Conservation (phyloP, 768 basidiomycete species). For the Boletus rex-veris region DNA sequence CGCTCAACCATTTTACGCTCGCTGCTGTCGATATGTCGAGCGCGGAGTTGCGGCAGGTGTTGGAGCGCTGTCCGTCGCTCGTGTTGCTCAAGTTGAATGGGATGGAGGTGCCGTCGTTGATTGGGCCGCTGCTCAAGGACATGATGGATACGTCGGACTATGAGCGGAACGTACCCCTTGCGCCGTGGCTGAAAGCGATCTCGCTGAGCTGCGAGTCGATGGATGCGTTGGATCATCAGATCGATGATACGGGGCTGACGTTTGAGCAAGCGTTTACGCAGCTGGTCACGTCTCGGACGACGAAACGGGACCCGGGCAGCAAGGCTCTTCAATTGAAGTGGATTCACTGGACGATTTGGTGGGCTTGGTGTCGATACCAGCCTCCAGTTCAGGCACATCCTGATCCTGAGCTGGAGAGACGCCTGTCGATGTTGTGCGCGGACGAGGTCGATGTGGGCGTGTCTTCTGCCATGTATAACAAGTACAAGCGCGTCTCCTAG, state of each 20-base stretch:
- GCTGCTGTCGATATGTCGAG: slow-evolving; percentile 24
- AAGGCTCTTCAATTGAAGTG: slow-evolving; percentile 28
- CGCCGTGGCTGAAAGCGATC: slow-evolving; percentile 29
- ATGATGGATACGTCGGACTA: slow-evolving; percentile 21
- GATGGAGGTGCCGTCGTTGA: slow-evolving; percentile 18
- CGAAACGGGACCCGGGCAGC: slow-evolving; percentile 19
- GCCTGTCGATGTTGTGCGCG: slow-evolving; percentile 20
- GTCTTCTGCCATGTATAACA: slow-evolving; percentile 29
- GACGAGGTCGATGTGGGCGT: slow-evolving; percentile 30
- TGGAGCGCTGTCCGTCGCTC: slow-evolving; percentile 30
- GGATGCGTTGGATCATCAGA: slow-evolving; percentile 17
- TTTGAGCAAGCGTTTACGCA: slow-evolving; percentile 26
- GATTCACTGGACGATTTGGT: slow-evolving; percentile 34
- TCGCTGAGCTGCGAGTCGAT: slow-evolving; percentile 30
- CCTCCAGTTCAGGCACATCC: slow-evolving; percentile 20
- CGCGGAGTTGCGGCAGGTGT: slow-evolving; percentile 21
- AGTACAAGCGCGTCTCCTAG: slow-evolving; percentile 32
- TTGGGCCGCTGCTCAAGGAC: slow-evolving; percentile 23
- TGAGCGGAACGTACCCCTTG: slow-evolving; percentile 19
- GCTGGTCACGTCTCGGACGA: slow-evolving; percentile 26
- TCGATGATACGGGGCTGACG: slow-evolving; percentile 25
- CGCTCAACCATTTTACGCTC: slow-evolving; percentile 31
- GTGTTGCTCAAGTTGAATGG: slow-evolving; percentile 30
- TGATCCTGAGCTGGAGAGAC: slow-evolving; percentile 23
- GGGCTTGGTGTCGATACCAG: slow-evolving; percentile 25